A percentile compares a stretch with the other conserved stretches of the same genome.
These are phyloP conservation scores for Thalassiosira hispida DNA, from an alignment of 352 stramenopile genomes.

Conservation along the genomic window DNA sequence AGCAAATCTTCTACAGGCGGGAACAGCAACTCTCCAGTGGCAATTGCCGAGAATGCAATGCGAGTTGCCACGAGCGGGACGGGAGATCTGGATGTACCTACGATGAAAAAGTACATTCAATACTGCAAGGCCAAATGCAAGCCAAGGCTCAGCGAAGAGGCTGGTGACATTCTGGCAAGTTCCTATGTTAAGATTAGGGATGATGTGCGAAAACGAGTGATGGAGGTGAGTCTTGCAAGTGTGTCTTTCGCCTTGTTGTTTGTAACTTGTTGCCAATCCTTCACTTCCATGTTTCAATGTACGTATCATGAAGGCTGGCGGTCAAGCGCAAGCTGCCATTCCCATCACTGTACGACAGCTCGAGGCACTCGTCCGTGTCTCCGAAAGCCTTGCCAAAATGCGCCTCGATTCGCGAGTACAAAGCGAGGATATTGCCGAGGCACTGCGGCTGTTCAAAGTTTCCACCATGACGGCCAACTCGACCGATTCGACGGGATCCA, in stretches of 20 bases:
- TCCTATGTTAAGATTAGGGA: conserved; percentile 98
- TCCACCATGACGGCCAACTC: conserved; percentile 97
- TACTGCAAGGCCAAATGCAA: conserved; percentile 95
- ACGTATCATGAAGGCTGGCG: conserved; percentile 45
- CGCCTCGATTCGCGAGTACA: conserved; percentile 87
- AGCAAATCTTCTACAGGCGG: conserved; percentile 46
- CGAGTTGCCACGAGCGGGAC: conserved; percentile 70
- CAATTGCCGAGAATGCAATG: conserved; percentile 83
- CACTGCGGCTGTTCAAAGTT: conserved; percentile 96
- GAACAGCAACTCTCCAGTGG: conserved; percentile 60
- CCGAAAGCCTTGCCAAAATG: conserved; percentile 98
- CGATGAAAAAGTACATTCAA: conserved; percentile 97
- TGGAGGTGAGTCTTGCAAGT: conserved; percentile 53
- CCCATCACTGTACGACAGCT: conserved; percentile 99
- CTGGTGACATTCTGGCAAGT: conserved; percentile 92
- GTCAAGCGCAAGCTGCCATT: conserved; percentile 78
- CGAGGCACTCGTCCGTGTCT: conserved; percentile 96
- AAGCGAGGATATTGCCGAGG: conserved; percentile 93
- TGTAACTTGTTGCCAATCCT: too few relatives aligned
- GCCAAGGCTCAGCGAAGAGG: conserved; percentile 90
- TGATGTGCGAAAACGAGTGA: conserved; percentile 89
- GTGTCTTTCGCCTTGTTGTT: background rate
- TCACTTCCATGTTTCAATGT: too few relatives aligned
- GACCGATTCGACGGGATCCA: conserved; percentile 79
- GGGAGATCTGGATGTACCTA: conserved; percentile 86